Conservation (phyloP, 768 basidiomycete genomes). For the Leccinum rimulosum region DNA sequence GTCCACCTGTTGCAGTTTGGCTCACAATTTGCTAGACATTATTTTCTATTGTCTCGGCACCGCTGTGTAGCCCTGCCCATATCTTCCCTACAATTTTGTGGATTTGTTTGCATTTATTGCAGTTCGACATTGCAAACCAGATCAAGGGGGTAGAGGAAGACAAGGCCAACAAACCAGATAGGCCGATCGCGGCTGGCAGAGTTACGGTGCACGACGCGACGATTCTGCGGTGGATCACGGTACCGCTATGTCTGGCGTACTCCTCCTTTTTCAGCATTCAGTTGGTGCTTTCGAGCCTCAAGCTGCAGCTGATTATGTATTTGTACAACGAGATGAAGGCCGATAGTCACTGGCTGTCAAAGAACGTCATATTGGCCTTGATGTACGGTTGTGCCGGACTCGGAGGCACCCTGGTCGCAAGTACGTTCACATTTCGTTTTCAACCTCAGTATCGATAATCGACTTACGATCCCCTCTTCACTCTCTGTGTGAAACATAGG, state of each 20-base stretch:
- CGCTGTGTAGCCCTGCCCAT: conserved; percentile 16
- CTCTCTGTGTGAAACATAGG: conserved; percentile 10
- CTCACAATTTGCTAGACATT: background rate
- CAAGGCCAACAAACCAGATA: conserved; percentile 41
- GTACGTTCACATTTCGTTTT: conserved; percentile 20
- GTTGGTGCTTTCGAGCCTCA: conserved; percentile 33
- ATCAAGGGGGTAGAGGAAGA: conserved; percentile 35
- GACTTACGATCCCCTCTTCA: background rate
- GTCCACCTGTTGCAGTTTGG: background rate
- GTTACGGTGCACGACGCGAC: conserved; percentile 36
- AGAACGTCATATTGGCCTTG: conserved; percentile 38
- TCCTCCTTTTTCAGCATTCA: conserved; percentile 34
- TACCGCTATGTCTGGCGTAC: conserved; percentile 33
- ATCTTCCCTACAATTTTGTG: conserved; percentile 36
- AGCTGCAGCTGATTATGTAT: conserved; percentile 32
- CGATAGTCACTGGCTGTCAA: conserved; percentile 38
- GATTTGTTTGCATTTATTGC: conserved; percentile 46
- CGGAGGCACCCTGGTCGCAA: conserved; percentile 38
- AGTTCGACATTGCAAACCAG: conserved; percentile 35
- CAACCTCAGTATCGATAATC: background rate
- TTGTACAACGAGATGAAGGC: conserved; percentile 40
- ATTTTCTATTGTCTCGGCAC: conserved; percentile 22
- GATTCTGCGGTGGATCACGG: conserved; percentile 36
- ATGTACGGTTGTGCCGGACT: conserved; percentile 38
- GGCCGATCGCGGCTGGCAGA: conserved; percentile 44